Base-by-base conservation (phyloP, 2,329 filamentous ascomycete species). In the Aureobasidium pullulans region DNA sequence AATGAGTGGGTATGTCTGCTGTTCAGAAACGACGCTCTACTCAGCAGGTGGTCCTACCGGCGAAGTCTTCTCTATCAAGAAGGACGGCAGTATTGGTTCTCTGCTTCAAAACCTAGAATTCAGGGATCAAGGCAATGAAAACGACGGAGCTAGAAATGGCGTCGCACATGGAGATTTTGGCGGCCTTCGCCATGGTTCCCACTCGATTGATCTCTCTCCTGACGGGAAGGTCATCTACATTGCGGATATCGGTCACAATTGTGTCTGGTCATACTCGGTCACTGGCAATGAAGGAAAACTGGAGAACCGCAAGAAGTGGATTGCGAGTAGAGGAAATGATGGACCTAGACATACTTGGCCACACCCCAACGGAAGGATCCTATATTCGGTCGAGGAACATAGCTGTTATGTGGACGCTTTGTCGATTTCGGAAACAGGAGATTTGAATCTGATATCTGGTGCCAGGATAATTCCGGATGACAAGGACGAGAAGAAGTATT, bases 351-450 rank as follows among this genome's bases (percentile, higher is more conserved):
- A 72, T 60, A 67, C 68, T 1, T 70, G 67, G 67, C 69, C 70
- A 5, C 69, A 72, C 60, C 69, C 70, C 1, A 70, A 66, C 29
- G 70, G 68, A 2, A 68, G 64, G 42, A 62, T 70, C 2, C 52
- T 72, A 19, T 72, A 72, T 60, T 65, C 64, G 37, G 44, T 72
- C 54, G 69, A 72, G 56, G 70, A 72, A 64, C 70, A 72, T 59
- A 70, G 66, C 37, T 70, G 70, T 59, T 70, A 70, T 61, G 70
- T 72, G 1, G 70, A 71, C 60, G 62, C 70, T 2, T 71, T 72
- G 46, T 47, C 64, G 7, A 62, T 71, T 7, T 63, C 62, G 7
- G 57, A 63, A 1, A 66, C 70, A 40, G 67, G 68, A 4, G 65
- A 65, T 0, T 60, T 71, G 40, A 37, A 67, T 29, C 67, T 70